Base-by-base conservation (phyloP, 805 yeast genomes). In the Metschnikowia bowlesiae region DNA sequence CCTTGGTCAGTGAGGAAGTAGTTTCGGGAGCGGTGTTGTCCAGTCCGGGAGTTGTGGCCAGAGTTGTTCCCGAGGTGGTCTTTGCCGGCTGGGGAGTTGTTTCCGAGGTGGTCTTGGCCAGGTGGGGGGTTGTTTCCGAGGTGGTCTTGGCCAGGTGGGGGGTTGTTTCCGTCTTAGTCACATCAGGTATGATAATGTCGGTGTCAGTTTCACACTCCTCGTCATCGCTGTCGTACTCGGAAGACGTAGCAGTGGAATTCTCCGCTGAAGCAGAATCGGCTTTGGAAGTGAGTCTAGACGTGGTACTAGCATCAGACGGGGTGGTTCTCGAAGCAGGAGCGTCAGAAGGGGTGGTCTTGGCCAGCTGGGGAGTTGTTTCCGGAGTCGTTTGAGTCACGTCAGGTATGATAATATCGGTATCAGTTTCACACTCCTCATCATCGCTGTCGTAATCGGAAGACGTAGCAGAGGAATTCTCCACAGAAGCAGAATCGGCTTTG, bases 131-230 rank as follows among this genome's bases (percentile, higher is more conserved):
- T 6, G 49, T 26, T 13, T 5, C n/a, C 18, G 8, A 16, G 13
- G 41, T 36, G 10, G 37, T 35, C 18, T 37, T 37, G n/a, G 5
- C 22, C 22, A 5, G 22, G 5, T 22, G 22, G 22, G 22, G 5
- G 4, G 22, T 22, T 22, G 22, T 22, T 22, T 22, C 22, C 22
- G 22, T 22, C 1, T 22, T 5, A 22, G 40, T 26, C 14, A 13
- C 16, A 26, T 30, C 39, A 13, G 36, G 39, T 13, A 22, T 37
- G 39, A 18, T n/a, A 14, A 9, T 22, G 13, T 35, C 29, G 1
- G 53, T 42, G 3, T 35, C 46, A n/a, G 47, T 47, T 8, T 36
- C 38, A 37, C 47, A 44, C 9, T 37, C 36, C 13, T 37, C 47
- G 1, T 33, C 47, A 18, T 37, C 47, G 10, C 31, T 42, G 22